A percentile compares a stretch with the other conserved stretches of the same genome.
Evolutionary conservation across 2,329 filamentous ascomycete species (phyloP).

Genomic region (Penicillium sp.): DNA sequence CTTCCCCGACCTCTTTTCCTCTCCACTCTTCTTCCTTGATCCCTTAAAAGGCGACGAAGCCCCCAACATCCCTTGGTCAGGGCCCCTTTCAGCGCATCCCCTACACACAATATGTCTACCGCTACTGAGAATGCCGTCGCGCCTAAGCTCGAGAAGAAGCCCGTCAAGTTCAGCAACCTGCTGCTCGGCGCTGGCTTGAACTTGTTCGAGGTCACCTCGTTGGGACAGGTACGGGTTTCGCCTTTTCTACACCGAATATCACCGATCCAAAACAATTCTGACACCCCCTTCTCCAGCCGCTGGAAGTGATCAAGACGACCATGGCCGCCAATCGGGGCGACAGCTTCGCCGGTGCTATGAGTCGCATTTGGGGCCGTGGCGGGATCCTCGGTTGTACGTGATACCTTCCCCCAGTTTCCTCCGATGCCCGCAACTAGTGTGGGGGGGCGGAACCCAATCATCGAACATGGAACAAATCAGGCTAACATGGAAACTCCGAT

Average conservation of each 20-base stretch:
- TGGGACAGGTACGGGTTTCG: constrained; percentile 56
- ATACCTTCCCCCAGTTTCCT: constrained; percentile 14
- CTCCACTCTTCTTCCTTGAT: constrained; percentile 20
- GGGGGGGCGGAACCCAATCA: constrained; percentile 15
- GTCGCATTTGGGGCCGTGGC: constrained; percentile 88
- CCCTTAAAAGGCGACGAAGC: constrained; percentile 67
- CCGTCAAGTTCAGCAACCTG: constrained; percentile 99
- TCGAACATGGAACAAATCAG: neutral
- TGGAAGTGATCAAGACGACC: constrained; percentile 99
- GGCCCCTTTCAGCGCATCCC: constrained; percentile 62
- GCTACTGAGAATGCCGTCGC: constrained; percentile 47
- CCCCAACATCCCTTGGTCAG: constrained; percentile 95
- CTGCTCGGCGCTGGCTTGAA: constrained; percentile 90
- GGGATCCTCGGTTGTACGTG: constrained; percentile 86
- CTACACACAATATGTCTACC: constrained; percentile 53
- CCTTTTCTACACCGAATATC: neutral
- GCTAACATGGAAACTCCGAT: constrained; percentile 12
- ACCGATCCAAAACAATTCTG: neutral
- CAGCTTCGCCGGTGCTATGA: constrained; percentile 74
- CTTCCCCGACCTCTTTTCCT: constrained; percentile 25
- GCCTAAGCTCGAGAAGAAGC: constrained; percentile 88
- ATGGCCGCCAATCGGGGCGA: constrained; percentile 97
- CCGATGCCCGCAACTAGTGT: constrained; percentile 15
- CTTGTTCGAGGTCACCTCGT: constrained; percentile 79
- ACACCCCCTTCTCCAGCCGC: constrained; percentile 60